phyloP scores from a whole-genome alignment of 1,139 yeast species.

The Taphrina communis region DNA sequence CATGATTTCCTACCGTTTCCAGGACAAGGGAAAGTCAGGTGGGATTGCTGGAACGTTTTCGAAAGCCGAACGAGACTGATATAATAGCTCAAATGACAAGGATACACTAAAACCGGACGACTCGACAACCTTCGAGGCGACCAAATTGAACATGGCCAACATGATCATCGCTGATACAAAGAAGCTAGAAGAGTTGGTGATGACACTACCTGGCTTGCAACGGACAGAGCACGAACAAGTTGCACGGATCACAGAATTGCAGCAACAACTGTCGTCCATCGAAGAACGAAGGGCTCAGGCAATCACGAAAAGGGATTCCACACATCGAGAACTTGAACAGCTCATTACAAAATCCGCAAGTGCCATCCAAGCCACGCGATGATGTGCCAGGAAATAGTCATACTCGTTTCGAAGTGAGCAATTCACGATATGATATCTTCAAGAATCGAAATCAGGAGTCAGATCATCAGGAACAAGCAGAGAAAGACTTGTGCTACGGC shows the following conservation, averaged over 20 bases:
- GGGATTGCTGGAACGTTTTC: neutral
- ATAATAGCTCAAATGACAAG: slow-evolving; percentile 9
- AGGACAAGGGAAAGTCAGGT: slow-evolving; percentile 58
- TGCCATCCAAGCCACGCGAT: slow-evolving; percentile 2
- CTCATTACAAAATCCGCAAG: slow-evolving; percentile 12
- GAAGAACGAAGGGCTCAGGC: slow-evolving; percentile 12
- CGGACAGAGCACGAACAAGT: slow-evolving; percentile 79
- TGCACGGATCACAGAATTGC: slow-evolving; percentile 65
- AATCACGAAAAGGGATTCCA: neutral
- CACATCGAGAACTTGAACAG: slow-evolving; percentile 9
- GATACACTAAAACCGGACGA: slow-evolving; percentile 16
- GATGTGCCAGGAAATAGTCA: neutral
- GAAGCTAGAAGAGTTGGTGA: slow-evolving; percentile 84
- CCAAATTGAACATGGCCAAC: slow-evolving; percentile 64
- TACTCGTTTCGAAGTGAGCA: too few relatives aligned
- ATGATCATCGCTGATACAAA: slow-evolving; percentile 85
- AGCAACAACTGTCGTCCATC: slow-evolving; percentile 58
- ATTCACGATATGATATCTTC: too few relatives aligned
- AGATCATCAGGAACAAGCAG: too few relatives aligned
- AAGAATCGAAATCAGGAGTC: too few relatives aligned
- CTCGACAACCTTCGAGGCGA: slow-evolving; percentile 44
- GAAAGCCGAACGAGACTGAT: too few relatives aligned
- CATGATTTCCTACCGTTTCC: slow-evolving; percentile 64
- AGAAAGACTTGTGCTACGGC: too few relatives aligned
- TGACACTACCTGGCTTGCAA: slow-evolving; percentile 91